Evolutionary conservation across 352 stramenopile genomes (phyloP), one percentile per base, ranked within the genome.

Genomic region (Phytophthora ohioensis): DNA sequence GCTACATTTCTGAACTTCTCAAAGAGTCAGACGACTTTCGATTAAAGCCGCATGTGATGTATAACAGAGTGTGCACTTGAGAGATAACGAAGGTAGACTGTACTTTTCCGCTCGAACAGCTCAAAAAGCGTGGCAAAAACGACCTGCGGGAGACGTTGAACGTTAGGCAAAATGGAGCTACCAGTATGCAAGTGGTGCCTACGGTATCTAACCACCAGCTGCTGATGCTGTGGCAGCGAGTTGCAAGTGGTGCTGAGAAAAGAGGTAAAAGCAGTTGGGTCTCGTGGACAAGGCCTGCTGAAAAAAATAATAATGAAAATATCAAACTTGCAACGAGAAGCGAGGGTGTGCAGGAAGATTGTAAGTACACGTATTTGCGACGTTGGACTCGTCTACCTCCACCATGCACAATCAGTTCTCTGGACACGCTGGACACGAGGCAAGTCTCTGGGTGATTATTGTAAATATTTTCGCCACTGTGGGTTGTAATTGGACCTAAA

Each of bases 1-100:
- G 47, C 61, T 67, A 67, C 67, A 75, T 39, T 59, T 67, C 46
- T 67, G 53, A 69, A 55, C 51, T 63, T 39, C 17, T 47, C 8
- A 39, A 39, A 39, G 63, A 65, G 49, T 68, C 42, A 43, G 51
- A 51, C 10, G 12, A 21, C 39, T 49, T 56, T 52, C 38, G 10
- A 21, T 30, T 66, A 66, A 27, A 58, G 36, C 58, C 58, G 58
- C 57, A 41, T 8, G 1, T 17, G 46, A 36, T 53, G 9, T 2
- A 36, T 9, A 21, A 10, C 13, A 57, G 15, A 6, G n/a, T 43
- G 9, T 45, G 30, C 1, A 31, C 10, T 13, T 15, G 39, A 34
- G 17, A 15, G 12, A 30, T 17, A 15, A 15, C 27, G 48, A 60
- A 34, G 30, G 43, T 17, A 8, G 27, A 49, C 2, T 12, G 32